Base-by-base conservation (phyloP, 2,329 filamentous ascomycete species). In the Epichloe uncinata region DNA sequence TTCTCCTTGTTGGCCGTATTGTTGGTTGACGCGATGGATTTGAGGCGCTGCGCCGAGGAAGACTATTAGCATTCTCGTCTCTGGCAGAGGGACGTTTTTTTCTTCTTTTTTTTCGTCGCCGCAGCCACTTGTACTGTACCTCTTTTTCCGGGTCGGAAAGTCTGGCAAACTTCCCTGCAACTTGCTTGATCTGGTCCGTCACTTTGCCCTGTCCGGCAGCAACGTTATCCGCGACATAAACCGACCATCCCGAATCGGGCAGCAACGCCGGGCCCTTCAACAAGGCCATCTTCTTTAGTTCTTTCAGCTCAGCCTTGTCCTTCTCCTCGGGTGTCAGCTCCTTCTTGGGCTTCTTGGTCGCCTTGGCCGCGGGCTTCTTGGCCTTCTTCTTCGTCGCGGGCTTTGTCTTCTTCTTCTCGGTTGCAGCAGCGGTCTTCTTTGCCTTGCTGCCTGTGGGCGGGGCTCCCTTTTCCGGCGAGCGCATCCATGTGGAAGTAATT, bases 331-430 rank as follows among this genome's bases (percentile, higher is more conserved):
- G 65, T 30, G 63, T 66, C 52, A 65, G 48, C 22, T 38, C 52
- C 66, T 66, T 69, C 46, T 45, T 49, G n/a, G 42, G 18, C n/a
- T 52, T 53, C 44, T 49, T 83, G 6, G 68, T 62, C 61, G 78
- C 81, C 66, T 81, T 81, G 33, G 66, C 67, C 73, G 57, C 75
- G 69, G 26, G 73, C 65, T 70, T 4, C 70, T 53, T 40, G 74
- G 70, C 63, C 77, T 78, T 60, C 38, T 58, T 57, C 56, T 60
- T 63, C n/a, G 54, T 45, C 12, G 52, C 46, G 33, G 51, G 53
- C 52, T 58, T 60, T 56, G 56, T 41, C 42, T 47, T 54, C 54
- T 57, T 58, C 40, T 59, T 57, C 50, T 54, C 53, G 47, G 52
- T 52, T 22, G 49, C 18, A 41, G 38, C 40, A 3, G 57, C 33